A percentile compares a stretch with the other conserved stretches of the same genome.
These are phyloP conservation scores for Ulota crispa DNA, from an alignment of 225 moss, liverwort and hornwort species.

Conservation along the genomic window DNA sequence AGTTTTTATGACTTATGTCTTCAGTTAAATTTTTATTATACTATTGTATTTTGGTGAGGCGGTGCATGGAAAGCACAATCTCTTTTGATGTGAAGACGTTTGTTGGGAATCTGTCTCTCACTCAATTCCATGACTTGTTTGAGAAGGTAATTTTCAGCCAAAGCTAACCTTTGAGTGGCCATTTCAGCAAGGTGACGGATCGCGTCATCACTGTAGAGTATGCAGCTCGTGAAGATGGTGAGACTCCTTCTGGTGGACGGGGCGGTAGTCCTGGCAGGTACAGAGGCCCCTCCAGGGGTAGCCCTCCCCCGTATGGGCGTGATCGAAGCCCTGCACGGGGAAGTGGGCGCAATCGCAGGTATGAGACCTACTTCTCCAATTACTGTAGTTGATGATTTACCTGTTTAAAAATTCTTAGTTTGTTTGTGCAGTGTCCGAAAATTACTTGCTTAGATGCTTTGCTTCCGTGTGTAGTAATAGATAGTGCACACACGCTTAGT, in stretches of 20 bases:
- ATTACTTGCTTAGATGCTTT: not conserved
- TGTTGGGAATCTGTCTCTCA: not conserved
- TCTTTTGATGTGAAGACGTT: not conserved
- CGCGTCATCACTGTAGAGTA: conserved; percentile 98
- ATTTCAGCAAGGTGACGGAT: conserved; percentile 90
- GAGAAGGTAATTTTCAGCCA: not conserved
- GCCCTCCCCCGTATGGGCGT: conserved; percentile 59
- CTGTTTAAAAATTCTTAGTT: not conserved
- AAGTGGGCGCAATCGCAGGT: conserved; percentile 65
- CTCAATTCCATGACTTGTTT: not conserved
- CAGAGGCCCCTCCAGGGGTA: conserved; percentile 58
- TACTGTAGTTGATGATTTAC: not conserved
- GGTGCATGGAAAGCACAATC: not conserved
- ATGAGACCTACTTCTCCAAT: not conserved
- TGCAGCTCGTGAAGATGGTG: conserved; percentile 98
- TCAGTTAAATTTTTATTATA: not conserved
- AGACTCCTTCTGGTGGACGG: conserved; percentile 55
- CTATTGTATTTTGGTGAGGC: not conserved
- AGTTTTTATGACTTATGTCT: not conserved
- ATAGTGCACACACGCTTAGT: not conserved
- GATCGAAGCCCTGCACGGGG: conserved; percentile 61
- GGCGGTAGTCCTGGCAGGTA: conserved; percentile 56
- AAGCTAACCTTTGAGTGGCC: not conserved
- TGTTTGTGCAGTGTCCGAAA: not conserved
- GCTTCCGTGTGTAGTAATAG: not conserved